Base-by-base conservation (phyloP, 2,329 filamentous ascomycete genomes). In the Cladophialophora psammophila region DNA sequence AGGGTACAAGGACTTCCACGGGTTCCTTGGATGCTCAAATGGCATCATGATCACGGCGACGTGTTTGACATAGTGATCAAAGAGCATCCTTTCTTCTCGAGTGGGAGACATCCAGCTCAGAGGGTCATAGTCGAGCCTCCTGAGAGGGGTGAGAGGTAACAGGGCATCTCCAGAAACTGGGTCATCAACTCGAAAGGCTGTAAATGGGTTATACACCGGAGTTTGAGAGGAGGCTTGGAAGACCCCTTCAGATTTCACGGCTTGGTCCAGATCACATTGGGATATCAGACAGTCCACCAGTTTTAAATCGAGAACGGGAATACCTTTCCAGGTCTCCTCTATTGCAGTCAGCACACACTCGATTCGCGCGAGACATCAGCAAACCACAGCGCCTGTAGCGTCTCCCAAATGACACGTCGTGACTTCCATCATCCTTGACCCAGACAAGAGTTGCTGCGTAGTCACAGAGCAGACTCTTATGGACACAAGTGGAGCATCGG, bases 11-110 rank as follows among this genome's bases (percentile, higher is more conserved):
- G 56, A 64, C 53, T 67, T 70, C 71, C 71, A 72, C 1, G 71
- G 71, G 31, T 72, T 72, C 18, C 62, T 52, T 2, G 69, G 60
- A 70, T 72, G 71, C 18, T 68, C 68, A 58, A 72, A 68, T 15
- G 71, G 71, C 67, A 72, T 71, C 71, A 72, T 72, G 40, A 68
- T 64, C 31, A 61, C 54, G 13, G 67, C 67, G 6, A 72, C 71
- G 38, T 71, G 64, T 26, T 61, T 45, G 26, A 69, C 64, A 57
- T 72, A 72, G 52, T 72, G 71, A 40, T 70, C 56, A 57, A 72
- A 72, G 9, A 72, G 60, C 26, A 60, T 40, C 32, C 52, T 61
- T 56, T 70, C 68, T 63, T 76, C 72, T 52, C 34, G 40, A 58
- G 36, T 52, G 26, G 26, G 40, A 48, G 55, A 38, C 35, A 20